phyloP scores from a whole-genome alignment of 257 asterid genomes.

The Primulina huaijiensis region DNA sequence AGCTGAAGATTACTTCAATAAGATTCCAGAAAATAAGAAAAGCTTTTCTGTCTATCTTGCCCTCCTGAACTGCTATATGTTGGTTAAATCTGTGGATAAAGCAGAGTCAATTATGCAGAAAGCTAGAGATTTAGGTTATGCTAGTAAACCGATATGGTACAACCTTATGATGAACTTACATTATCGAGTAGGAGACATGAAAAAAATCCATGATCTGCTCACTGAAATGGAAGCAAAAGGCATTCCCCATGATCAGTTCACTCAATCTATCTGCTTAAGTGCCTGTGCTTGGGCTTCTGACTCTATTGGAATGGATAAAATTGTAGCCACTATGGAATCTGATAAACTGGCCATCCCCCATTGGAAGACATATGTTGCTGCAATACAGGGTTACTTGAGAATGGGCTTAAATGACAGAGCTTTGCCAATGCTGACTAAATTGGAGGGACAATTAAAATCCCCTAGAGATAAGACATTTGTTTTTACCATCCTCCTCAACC shows the following conservation, averaged over 20 bases:
- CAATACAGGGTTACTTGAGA: slow-evolving; percentile 47
- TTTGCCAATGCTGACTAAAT: slow-evolving; percentile 33
- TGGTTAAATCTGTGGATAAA: slow-evolving; percentile 49
- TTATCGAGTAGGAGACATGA: slow-evolving; percentile 35
- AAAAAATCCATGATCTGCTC: slow-evolving; percentile 40
- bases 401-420: slow-evolving; percentile 50
- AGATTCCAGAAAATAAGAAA: slow-evolving; percentile 40
- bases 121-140: slow-evolving; percentile 49
- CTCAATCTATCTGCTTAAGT: slow-evolving; percentile 39
- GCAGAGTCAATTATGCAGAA: slow-evolving; percentile 65
- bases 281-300: slow-evolving; percentile 53
- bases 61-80: slow-evolving; percentile 63
- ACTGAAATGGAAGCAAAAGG: slow-evolving; percentile 57
- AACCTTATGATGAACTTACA: slow-evolving; percentile 65
- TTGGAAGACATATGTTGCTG: slow-evolving; percentile 37
- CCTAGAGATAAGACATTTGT: slow-evolving; percentile 17
- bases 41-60: slow-evolving; percentile 34
- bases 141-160: slow-evolving; percentile 47
- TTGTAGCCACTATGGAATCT: slow-evolving; percentile 42
- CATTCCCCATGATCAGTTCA: slow-evolving; percentile 38
- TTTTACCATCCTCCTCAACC: slow-evolving; percentile 34
- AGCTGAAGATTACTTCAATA: slow-evolving; percentile 47
- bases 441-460: slow-evolving; percentile 35
- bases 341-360: slow-evolving; percentile 25
- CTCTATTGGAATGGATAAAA: slow-evolving; percentile 49